Percentiles rank a stretch among this genome's conserved stretches.
These are phyloP conservation scores for Paracamarosporium sp. DNA, from an alignment of 2,329 filamentous ascomycete genomes.

Conservation along the genomic window DNA sequence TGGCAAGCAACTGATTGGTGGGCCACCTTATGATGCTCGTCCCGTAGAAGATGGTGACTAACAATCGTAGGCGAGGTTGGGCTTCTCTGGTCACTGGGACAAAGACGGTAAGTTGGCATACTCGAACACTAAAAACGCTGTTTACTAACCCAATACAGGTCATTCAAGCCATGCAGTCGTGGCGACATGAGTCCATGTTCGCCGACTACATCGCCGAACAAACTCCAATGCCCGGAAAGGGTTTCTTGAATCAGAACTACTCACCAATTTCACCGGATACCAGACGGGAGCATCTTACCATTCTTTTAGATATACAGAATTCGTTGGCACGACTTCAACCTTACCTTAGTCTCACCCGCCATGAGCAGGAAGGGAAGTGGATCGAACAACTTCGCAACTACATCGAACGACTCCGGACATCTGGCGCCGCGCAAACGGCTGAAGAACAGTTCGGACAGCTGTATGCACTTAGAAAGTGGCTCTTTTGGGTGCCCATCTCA, in stretches of 20 bases:
- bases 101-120: slow-evolving; percentile 72
- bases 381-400: slow-evolving; percentile 56
- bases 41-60: slow-evolving; percentile 12
- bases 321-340: slow-evolving; percentile 53
- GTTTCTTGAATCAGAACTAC: slow-evolving; percentile 68
- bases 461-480: slow-evolving; percentile 86
- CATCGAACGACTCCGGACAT: slow-evolving; percentile 52
- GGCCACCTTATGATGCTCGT: slow-evolving; percentile 40
- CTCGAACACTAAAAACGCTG: neutral
- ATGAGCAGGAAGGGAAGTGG: slow-evolving; percentile 57
- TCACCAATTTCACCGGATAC: slow-evolving; percentile 65
- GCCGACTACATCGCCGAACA: slow-evolving; percentile 82
- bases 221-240: slow-evolving; percentile 50
- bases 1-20: slow-evolving; percentile 98
- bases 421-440: slow-evolving; percentile 57
- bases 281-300: slow-evolving; percentile 62
- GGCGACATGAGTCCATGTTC: slow-evolving; percentile 89
- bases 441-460: slow-evolving; percentile 90
- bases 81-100: slow-evolving; percentile 91
- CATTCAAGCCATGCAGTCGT: slow-evolving; percentile 87
- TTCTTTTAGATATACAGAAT: slow-evolving; percentile 49
- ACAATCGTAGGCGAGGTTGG: slow-evolving; percentile 77
- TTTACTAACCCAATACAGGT: slow-evolving; percentile 61
- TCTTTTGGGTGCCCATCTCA: slow-evolving; percentile 92
- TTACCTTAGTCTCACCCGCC: slow-evolving; percentile 45